A percentile compares a stretch with the other conserved stretches of the same genome.
Evolutionary conservation across 2,329 filamentous ascomycete species (phyloP).

Genomic region (Sarocladium brachiariae): DNA sequence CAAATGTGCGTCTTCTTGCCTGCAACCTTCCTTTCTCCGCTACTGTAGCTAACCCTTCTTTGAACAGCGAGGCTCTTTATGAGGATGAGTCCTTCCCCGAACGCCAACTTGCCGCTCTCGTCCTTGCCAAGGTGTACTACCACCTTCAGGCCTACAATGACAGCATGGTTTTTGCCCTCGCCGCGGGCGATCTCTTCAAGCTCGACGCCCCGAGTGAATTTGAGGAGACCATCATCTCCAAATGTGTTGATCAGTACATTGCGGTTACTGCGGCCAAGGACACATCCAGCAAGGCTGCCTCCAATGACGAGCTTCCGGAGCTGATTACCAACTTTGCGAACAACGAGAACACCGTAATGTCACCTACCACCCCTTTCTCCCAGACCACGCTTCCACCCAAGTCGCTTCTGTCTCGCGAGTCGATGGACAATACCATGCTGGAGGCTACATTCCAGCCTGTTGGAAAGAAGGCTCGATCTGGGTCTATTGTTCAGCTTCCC

Average conservation of each 20-base stretch:
- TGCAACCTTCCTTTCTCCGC: neutral
- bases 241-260: conserved; percentile 97
- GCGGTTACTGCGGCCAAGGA: conserved; percentile 56
- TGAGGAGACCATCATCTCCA: conserved; percentile 97
- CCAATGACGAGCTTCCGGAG: conserved; percentile 51
- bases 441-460: conserved; percentile 49
- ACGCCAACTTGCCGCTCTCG: conserved; percentile 86
- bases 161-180: conserved; percentile 96
- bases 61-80: conserved; percentile 80
- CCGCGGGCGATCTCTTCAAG: conserved; percentile 91
- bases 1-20: conserved; percentile 70
- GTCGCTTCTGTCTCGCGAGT: conserved; percentile 81
- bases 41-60: conserved; percentile 12
- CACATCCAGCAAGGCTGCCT: conserved; percentile 33
- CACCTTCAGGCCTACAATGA: conserved; percentile 98
- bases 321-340: conserved; percentile 74
- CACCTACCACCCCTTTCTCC: conserved; percentile 90
- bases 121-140: conserved; percentile 97
- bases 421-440: conserved; percentile 57
- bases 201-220: conserved; percentile 88
- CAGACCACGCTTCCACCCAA: conserved; percentile 90
- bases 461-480: conserved; percentile 44
- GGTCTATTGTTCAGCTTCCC: conserved; percentile 57
- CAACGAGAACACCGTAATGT: conserved; percentile 65
- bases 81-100: conserved; percentile 94